Base-by-base conservation (phyloP, 192 early-diverging fungal species). In the Gigaspora rosea region DNA sequence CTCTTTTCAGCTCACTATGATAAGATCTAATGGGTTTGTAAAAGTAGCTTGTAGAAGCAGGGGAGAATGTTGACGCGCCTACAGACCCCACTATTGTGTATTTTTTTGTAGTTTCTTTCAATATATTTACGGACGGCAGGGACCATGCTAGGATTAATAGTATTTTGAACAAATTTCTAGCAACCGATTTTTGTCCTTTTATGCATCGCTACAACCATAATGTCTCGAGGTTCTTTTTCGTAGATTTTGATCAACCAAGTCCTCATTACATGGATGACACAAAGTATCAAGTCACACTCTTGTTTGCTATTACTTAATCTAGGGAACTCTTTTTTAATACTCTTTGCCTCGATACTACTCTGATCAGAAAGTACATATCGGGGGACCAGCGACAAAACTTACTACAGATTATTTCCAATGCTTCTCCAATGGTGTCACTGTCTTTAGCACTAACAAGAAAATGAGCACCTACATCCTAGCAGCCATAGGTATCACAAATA, bases 41-140 rank as follows among this genome's bases (percentile, higher is more conserved):
- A 20, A 76, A 3, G 59, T 74, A 8, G 15, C 59, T 77, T 79
- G 73, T 10, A 79, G 36, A 35, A 79, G 61, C 8, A 79, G 41
- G n/a, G 57, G 36, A 15, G 73, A 79, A 47, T 76, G n/a, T 50
- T 79, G 41, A 49, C 49, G 33, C 20, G 72, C 62, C 13, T 9
- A 79, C 15, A 79, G 35, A 12, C 36, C 41, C 41, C 32, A 79
- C 41, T 16, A 22, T 27, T 79, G n/a, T 47, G 33, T 35, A 63
- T 75, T 75, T 46, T 75, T 75, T 48, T 8, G 10, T 50, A 75
- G 22, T 75, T 64, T 75, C 57, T 46, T 22, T 75, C 9, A 35
- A 68, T 68, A 49, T 65, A 75, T 35, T 27, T 56, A 11, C 10
- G 18, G 35, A 52, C 47, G 12, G 9, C 18, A 36, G 15, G 33